Evolutionary conservation across 192 early-diverging fungal species (phyloP), one percentile per base, ranked within the genome.

Genomic region (Linnemannia zychae): DNA sequence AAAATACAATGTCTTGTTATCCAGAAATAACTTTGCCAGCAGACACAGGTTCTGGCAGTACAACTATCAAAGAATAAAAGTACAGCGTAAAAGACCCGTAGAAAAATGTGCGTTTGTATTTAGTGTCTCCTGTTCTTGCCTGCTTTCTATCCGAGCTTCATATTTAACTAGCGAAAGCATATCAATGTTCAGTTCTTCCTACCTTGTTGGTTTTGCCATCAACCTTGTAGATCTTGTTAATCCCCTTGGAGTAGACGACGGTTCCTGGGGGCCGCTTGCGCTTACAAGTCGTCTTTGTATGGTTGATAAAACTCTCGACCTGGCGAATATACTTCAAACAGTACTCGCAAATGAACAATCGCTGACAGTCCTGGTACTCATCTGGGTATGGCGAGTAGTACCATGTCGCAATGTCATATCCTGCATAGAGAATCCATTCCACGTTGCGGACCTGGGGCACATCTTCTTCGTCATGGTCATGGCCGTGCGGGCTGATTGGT

Each of bases 1-100:
- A 82, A 97, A 99, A 74, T 96, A 99, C 16, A 99, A 90, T 1
- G 97, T 98, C 84, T 99, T 99, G 91, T 98, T 96, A 83, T 99
- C 98, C 63, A 99, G 86, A 87, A 99, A 99, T 84, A 97, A 90
- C 83, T 99, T 99, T 48, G 96, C 95, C 71, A 99, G 80, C 22
- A 99, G 88, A 57, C 96, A 98, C 31, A 99, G 86, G 84, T 98
- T 99, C 77, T 99, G 98, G 81, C 97, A 97, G 82, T 97, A 99
- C 9, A 98, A 88, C 93, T 96, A 86, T 53, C 37, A 46, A 33
- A 72, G 49, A 22, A 0, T n/a, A n/a, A n/a, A 74, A 18, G n/a
- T 5, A 52, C 67, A 13, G 44, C 7, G 40, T 44, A 44, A 6
- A 6, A 44, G 16, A 17, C 17, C 31, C 63, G 31, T 22, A 70